A percentile compares a stretch with the other conserved stretches of the same genome.
Evolutionary conservation across 1,139 yeast species (phyloP).

Genomic region (Pichia sp.): DNA sequence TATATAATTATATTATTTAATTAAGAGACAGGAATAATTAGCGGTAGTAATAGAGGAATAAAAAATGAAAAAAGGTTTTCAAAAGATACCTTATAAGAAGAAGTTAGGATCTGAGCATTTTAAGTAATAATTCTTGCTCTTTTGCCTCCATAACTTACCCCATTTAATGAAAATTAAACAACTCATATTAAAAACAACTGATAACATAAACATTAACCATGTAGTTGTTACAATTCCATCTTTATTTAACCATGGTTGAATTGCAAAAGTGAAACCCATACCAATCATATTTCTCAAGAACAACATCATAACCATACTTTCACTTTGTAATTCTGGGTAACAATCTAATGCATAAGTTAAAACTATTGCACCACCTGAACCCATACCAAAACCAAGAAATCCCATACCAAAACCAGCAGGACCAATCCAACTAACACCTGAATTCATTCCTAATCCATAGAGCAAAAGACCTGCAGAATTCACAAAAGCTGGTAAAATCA

Average conservation of each 20-base stretch:
- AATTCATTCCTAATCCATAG: slow-evolving; percentile 64
- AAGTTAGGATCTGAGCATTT: slow-evolving; percentile 15
- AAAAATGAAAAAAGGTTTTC: background rate
- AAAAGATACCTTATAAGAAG: background rate
- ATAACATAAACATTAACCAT: slow-evolving; percentile 43
- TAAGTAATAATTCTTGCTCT: slow-evolving; percentile 28
- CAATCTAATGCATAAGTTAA: slow-evolving; percentile 54
- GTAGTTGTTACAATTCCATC: slow-evolving; percentile 31
- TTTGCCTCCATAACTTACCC: slow-evolving; percentile 32
- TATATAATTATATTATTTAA: background rate
- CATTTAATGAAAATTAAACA: slow-evolving; percentile 32
- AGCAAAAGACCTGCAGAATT: slow-evolving; percentile 58
- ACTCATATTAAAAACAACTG: slow-evolving; percentile 39
- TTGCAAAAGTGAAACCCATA: slow-evolving; percentile 41
- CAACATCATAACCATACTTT: slow-evolving; percentile 39
- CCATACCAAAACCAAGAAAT: slow-evolving; percentile 40
- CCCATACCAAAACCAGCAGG: slow-evolving; percentile 47
- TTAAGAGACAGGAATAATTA: too few species aligned
- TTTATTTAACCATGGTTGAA: slow-evolving; percentile 42
- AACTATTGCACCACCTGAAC: slow-evolving; percentile 49
- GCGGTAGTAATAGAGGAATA: background rate
- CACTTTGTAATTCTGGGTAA: slow-evolving; percentile 46
- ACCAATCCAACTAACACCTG: slow-evolving; percentile 37
- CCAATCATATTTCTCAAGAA: slow-evolving; percentile 44
- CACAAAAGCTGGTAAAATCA: slow-evolving; percentile 32